Conservation (phyloP, 495 filamentous ascomycete genomes). For the Neurospora tetraspora region DNA sequence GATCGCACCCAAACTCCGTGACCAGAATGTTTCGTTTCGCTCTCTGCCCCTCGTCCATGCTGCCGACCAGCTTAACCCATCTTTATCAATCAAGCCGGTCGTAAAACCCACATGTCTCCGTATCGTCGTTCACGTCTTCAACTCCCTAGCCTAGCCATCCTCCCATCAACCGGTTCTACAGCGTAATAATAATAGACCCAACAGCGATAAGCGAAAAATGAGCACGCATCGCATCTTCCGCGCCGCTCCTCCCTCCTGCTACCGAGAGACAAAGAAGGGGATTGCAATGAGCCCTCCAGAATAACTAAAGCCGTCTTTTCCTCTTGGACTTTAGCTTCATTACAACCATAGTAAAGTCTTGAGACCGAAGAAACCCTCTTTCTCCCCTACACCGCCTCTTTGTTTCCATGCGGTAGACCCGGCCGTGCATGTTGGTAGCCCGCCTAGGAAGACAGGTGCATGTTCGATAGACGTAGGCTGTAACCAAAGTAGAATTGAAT, state of each 20-base stretch:
- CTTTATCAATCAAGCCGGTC: not conserved
- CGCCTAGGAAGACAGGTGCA: not conserved
- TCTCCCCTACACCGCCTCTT: not conserved
- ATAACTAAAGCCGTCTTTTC: not conserved
- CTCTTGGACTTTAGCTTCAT: not conserved
- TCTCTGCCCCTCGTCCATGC: not conserved
- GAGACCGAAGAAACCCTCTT: not conserved
- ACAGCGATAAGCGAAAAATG: not conserved
- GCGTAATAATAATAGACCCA: not conserved
- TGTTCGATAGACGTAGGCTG: not conserved
- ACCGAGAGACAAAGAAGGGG: not conserved
- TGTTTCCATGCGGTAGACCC: not conserved
- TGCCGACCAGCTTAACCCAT: not conserved
- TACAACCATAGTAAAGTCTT: not conserved
- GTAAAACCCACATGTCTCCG: not conserved
- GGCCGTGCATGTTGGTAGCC: not conserved
- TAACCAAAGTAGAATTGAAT: not conserved
- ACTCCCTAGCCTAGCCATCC: not conserved
- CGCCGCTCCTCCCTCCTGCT: not conserved
- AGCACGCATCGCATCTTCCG: not conserved
- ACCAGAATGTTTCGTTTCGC: conserved; percentile 1
- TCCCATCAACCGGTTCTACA: not conserved
- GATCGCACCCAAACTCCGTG: not conserved
- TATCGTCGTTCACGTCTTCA: not conserved
- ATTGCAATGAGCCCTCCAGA: not conserved